These are phyloP conservation scores for Xylariaceae sp. DNA, from an alignment of 2,329 filamentous ascomycete species.

Conservation along the genomic window DNA sequence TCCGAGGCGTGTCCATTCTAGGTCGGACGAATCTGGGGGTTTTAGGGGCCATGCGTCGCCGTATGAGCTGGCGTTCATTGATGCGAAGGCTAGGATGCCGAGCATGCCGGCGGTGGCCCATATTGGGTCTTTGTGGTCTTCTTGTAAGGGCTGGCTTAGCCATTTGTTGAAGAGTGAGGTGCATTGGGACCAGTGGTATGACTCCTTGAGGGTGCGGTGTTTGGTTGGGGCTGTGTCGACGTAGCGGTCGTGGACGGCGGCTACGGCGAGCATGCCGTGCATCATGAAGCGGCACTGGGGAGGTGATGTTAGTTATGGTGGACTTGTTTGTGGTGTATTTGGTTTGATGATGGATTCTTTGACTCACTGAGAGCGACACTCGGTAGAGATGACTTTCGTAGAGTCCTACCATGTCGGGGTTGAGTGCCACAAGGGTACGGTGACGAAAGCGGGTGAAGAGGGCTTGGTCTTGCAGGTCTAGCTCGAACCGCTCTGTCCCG, in stretches of 20 bases:
- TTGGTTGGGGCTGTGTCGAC: slow-evolving; percentile 19
- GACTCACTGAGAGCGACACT: background rate
- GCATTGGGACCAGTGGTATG: slow-evolving; percentile 41
- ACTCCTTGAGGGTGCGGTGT: slow-evolving; percentile 36
- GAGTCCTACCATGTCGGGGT: background rate
- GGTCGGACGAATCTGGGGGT: slow-evolving; percentile 19
- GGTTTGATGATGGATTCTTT: background rate
- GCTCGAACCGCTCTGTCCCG: background rate
- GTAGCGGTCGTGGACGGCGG: slow-evolving; percentile 37
- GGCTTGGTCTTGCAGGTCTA: background rate
- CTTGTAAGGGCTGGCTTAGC: slow-evolving; percentile 31
- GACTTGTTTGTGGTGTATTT: no score
- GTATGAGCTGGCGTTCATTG: slow-evolving; percentile 31
- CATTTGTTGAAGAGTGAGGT: slow-evolving; percentile 37
- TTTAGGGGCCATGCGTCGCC: slow-evolving; percentile 35
- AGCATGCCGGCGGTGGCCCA: slow-evolving; percentile 45
- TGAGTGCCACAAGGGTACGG: background rate
- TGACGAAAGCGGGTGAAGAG: background rate
- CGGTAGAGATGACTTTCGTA: no score
- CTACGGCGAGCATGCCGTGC: slow-evolving; percentile 43
- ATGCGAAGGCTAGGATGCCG: slow-evolving; percentile 37
- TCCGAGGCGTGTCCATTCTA: slow-evolving; percentile 35
- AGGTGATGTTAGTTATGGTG: no score
- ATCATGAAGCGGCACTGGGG: slow-evolving; percentile 40
- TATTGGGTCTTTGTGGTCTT: slow-evolving; percentile 39